phyloP scores from a whole-genome alignment of 1,139 yeast species.

The Arxiozyma slooffiae region DNA sequence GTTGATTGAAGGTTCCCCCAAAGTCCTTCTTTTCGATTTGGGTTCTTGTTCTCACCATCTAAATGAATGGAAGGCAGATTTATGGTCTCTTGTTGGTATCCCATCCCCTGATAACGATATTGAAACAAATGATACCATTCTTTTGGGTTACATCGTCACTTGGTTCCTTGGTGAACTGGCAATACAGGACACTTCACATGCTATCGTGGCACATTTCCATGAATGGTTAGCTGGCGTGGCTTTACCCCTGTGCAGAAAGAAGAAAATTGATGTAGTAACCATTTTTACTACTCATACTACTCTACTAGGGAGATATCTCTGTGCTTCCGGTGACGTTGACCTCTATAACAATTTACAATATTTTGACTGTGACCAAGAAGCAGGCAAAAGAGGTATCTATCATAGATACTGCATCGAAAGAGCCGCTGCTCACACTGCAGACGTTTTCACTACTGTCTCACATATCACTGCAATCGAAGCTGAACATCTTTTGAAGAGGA shows the following conservation, averaged over 20 bases:
- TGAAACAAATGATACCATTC: constrained; percentile 86
- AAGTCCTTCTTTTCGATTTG: constrained; percentile 80
- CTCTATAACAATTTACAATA: constrained; percentile 84
- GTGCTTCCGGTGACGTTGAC: constrained; percentile 82
- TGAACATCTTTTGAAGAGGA: constrained; percentile 85
- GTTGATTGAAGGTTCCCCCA: constrained; percentile 97
- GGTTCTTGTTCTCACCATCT: constrained; percentile 57
- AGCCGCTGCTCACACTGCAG: constrained; percentile 92
- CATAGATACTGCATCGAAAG: constrained; percentile 95
- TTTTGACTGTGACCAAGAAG: constrained; percentile 95
- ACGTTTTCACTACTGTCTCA: constrained; percentile 94
- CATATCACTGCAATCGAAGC: constrained; percentile 93
- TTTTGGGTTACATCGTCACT: constrained; percentile 86
- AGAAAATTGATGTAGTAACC: constrained; percentile 88
- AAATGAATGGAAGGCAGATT: constrained; percentile 89
- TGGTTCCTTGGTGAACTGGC: constrained; percentile 96
- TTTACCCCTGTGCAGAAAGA: constrained; percentile 80
- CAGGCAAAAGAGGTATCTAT: constrained; percentile 94
- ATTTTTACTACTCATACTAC: constrained; percentile 98
- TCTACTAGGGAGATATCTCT: constrained; percentile 81
- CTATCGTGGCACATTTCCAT: constrained; percentile 90
- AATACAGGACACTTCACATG: constrained; percentile 68
- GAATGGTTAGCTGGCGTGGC: constrained; percentile 99
- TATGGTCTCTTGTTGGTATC: constrained; percentile 85
- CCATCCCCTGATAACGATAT: constrained; percentile 85